Evolutionary conservation across 352 stramenopile genomes (phyloP).

Genomic region (Phytophthora pini): DNA sequence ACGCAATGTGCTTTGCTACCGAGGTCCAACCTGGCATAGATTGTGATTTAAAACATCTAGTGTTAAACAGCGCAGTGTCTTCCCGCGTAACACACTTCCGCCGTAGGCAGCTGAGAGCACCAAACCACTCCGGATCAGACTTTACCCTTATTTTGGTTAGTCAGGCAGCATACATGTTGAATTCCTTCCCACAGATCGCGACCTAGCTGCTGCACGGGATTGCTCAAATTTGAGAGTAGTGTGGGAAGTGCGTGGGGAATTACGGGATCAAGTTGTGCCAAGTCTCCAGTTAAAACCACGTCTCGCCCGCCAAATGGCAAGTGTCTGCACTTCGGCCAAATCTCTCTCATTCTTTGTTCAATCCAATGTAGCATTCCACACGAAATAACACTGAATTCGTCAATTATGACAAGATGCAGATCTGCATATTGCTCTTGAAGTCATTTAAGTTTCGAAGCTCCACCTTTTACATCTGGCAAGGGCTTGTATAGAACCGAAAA

Average conservation of each 20-base stretch:
- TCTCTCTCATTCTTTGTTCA: too few species aligned
- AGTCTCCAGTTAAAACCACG: background rate
- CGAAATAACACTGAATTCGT: too few species aligned
- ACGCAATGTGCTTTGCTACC: constrained; percentile 2
- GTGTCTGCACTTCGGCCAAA: too few species aligned
- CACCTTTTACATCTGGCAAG: background rate
- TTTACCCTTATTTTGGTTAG: constrained; percentile 4
- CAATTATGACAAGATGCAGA: too few species aligned
- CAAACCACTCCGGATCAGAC: constrained; percentile 2
- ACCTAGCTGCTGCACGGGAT: background rate
- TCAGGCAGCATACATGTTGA: constrained; percentile 3
- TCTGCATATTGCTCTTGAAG: too few species aligned
- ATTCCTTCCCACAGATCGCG: constrained; percentile 1
- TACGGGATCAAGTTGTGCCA: constrained; percentile 1
- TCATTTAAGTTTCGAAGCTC: too few species aligned
- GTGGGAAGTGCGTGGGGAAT: background rate
- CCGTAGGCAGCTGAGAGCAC: background rate
- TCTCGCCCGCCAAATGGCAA: constrained; percentile 5
- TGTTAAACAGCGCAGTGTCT: background rate
- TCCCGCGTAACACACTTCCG: background rate
- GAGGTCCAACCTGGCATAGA: background rate
- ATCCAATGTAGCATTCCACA: too few species aligned
- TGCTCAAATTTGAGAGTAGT: background rate
- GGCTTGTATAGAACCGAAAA: background rate
- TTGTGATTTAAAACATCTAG: background rate